Conservation (phyloP, 2,329 filamentous ascomycete species). For the Alternaria ventricosa region DNA sequence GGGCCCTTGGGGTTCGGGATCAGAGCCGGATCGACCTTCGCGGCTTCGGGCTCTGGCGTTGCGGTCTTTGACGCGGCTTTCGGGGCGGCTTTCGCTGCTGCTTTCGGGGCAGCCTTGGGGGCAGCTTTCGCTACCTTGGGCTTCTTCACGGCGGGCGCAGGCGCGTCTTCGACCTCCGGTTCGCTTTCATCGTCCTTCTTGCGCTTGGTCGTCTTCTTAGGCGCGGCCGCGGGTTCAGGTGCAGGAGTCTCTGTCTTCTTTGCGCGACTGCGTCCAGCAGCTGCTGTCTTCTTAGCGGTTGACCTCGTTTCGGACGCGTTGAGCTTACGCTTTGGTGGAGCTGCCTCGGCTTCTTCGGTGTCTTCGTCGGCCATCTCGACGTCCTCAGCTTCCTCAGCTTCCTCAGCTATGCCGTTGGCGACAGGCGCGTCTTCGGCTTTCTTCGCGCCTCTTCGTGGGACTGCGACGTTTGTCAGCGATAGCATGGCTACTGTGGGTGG, state of each 20-base stretch:
- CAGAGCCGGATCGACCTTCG: slow-evolving; percentile 20
- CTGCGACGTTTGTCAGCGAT: slow-evolving; percentile 24
- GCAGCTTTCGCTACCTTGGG: slow-evolving; percentile 29
- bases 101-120: slow-evolving; percentile 19
- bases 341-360: slow-evolving; percentile 6
- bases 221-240: slow-evolving; percentile 18
- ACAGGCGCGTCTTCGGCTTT: slow-evolving; percentile 26
- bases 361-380: slow-evolving; percentile 7
- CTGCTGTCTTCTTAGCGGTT: slow-evolving; percentile 20
- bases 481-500: slow-evolving; percentile 12
- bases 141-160: slow-evolving; percentile 34
- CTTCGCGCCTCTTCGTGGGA: slow-evolving; percentile 32
- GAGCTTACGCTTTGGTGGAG: slow-evolving; percentile 20
- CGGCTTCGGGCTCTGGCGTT: slow-evolving; percentile 11
- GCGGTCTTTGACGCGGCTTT: slow-evolving; percentile 16
- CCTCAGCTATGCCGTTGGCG: slow-evolving; percentile 17
- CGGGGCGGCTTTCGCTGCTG: slow-evolving; percentile 16
- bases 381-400: slow-evolving; percentile 8
- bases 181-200: slow-evolving; percentile 40
- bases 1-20: slow-evolving; percentile 40
- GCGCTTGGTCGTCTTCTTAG: slow-evolving; percentile 34
- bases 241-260: slow-evolving; percentile 36
- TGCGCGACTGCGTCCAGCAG: slow-evolving; percentile 31
- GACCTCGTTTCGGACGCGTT: slow-evolving; percentile 13
- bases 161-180: slow-evolving; percentile 22